phyloP scores from a whole-genome alignment of 257 asterid species.

The Handroanthus guayacan region DNA sequence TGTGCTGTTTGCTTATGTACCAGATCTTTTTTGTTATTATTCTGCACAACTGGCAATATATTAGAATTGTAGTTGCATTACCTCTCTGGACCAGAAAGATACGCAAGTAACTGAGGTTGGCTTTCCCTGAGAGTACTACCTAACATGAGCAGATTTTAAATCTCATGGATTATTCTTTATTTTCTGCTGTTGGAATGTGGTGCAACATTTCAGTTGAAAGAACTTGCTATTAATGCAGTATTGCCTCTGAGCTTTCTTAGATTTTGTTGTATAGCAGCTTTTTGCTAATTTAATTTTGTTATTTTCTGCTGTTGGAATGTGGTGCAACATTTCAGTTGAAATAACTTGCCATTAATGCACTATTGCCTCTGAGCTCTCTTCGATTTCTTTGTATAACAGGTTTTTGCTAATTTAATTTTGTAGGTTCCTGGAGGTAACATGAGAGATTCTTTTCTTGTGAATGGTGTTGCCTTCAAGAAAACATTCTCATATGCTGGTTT shows the following conservation, averaged over 20 bases:
- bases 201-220: neutral
- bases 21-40: neutral
- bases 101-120: too few species aligned
- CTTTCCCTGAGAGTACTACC: too few species aligned
- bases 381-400: neutral
- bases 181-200: conserved; percentile 8
- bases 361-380: conserved; percentile 17
- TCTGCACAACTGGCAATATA: neutral
- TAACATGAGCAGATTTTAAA: neutral
- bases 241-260: conserved; percentile 20
- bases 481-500: conserved; percentile 99
- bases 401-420: conserved; percentile 28
- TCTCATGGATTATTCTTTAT: neutral
- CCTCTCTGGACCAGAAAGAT: too few species aligned
- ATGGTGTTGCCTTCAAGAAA: conserved; percentile 98
- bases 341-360: neutral
- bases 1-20: conserved; percentile 21
- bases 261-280: neutral
- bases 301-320: conserved; percentile 17
- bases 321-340: neutral
- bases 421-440: conserved; percentile 99
- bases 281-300: conserved; percentile 36
- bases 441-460: conserved; percentile 95
- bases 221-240: neutral
- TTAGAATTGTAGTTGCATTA: too few species aligned